Percentiles rank a stretch among this genome's conserved stretches.
Evolutionary conservation across 192 early-diverging fungal species (phyloP).

Genomic region (Backusella macrospora): DNA sequence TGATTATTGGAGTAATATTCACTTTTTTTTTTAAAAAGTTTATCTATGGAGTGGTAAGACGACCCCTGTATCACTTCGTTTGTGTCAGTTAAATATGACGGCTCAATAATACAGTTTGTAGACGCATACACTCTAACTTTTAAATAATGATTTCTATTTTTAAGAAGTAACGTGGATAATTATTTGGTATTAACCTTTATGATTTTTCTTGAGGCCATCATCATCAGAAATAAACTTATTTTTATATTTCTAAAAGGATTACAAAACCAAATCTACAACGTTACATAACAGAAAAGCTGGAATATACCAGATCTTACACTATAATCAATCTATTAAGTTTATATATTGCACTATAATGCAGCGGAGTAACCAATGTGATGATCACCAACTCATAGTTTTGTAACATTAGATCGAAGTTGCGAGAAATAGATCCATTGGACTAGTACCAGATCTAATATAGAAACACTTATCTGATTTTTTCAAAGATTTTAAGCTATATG

Average conservation of each 20-base stretch:
- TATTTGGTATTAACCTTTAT: not conserved
- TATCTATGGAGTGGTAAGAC: not conserved
- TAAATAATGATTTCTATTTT: not conserved
- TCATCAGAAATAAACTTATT: not conserved
- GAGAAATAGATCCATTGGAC: not conserved
- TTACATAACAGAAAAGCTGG: constrained; percentile 2
- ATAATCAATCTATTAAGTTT: not conserved
- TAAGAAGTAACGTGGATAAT: too few relatives aligned
- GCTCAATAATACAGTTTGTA: not conserved
- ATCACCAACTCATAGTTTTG: not conserved
- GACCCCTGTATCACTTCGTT: not conserved
- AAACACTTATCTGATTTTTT: not conserved
- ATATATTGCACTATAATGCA: not conserved
- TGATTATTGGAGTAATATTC: not conserved
- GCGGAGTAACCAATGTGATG: not conserved
- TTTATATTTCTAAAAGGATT: not conserved
- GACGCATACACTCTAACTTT: not conserved
- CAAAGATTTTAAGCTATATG: not conserved
- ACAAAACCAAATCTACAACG: not conserved
- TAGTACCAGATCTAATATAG: not conserved
- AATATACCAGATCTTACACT: not conserved
- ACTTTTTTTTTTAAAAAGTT: not conserved
- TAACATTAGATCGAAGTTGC: constrained; percentile 6
- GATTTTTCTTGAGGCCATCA: not conserved
- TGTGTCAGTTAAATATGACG: not conserved